Base-by-base conservation (phyloP, 1,139 yeast species). In the Saccharomyces hybrid region DNA sequence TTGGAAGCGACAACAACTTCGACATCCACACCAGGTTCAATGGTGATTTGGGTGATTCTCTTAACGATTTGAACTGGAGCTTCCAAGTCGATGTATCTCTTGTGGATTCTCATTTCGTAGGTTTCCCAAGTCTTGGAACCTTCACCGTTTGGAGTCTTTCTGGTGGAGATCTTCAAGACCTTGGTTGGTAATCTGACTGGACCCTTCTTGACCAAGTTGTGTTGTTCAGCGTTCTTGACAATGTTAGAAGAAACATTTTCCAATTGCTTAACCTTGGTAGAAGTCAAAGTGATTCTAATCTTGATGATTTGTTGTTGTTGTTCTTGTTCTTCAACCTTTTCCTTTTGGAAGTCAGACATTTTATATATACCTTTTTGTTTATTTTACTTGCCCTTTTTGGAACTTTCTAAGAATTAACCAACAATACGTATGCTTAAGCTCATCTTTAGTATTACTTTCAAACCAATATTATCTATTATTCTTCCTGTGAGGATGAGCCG, bases 131-230 rank as follows among this genome's bases (percentile, higher is more conserved):
- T 95, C 91, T 95, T 93, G 73, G 99, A 93, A 91, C 99, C 99
- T 84, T 95, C 98, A 91, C 99, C 99, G 79, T 95, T 95, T 74
- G 99, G 99, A 75, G 99, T 86, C 90, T 95, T 95, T 88, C 99
- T 91, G 88, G 99, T 93, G 82, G 96, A 84, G 82, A 95, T 84
- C 81, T 88, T 90, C 76, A 95, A 88, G 71, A 88, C 95, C 87
- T 91, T 95, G 80, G 99, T 95, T 82, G 99, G 99, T 82, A 95
- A 81, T 87, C 99, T 89, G 75, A 93, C 97, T 70, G 99, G 99
- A 74, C 99, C 99, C 84, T 89, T 88, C 84, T 86, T 88, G 78
- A 82, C 83, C 73, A 89, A 82, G 73, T 86, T 78, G 79, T 82
- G 79, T 77, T 81, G 82, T 76, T 80, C 81, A 77, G 98, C 97